Base-by-base conservation (phyloP, 2,329 filamentous ascomycete genomes). In the Scedosporium boydii region DNA sequence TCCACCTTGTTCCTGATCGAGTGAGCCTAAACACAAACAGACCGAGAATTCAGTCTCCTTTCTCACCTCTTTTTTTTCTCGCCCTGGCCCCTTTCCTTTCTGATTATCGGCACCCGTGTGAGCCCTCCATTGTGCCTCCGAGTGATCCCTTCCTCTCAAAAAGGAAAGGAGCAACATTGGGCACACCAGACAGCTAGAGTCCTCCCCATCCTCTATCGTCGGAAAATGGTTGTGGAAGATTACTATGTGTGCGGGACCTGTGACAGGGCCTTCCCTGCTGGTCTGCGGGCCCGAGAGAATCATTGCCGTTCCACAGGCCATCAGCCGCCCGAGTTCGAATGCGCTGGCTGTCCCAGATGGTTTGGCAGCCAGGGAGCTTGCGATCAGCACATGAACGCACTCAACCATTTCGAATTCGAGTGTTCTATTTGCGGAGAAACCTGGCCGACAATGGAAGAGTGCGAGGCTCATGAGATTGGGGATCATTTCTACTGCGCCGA, bases 401-500 rank as follows among this genome's bases (percentile, higher is more conserved):
- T 62, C 2, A 60, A 67, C 2, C 74, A 78, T 60, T 74, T 69
- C 68, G 2, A 48, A 0, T 65, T 63, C 9, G 64, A 70, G 38
- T 77, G 75, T 34, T 5, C 2, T 1, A 6, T 65, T 0, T 76
- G 74, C 63, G 18, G 65, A n/a, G 55, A 66, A 21, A 67, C 63
- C 0, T 71, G 60, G 29, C 41, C 41, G 6, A 66, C 57, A 3
- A 27, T 69, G 9, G 55, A 67, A 3, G 23, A 65, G 1, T 51
- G 63, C 23, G 56, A 23, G 4, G 12, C 68, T 0, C 75, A 76
- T 60, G 69, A 75, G 56, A 58, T 69, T 26, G 63, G 70, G 0
- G 29, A 66, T 0, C 73, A 77, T 61, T 18, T 63, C 14, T 74
- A 73, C 62, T 79, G 76, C 59, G 12, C 14, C 1, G 66, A 69